Evolutionary conservation across 2,329 filamentous ascomycete genomes (phyloP), one percentile per base, ranked within the genome.

Genomic region (Claviceps pazoutovae): DNA sequence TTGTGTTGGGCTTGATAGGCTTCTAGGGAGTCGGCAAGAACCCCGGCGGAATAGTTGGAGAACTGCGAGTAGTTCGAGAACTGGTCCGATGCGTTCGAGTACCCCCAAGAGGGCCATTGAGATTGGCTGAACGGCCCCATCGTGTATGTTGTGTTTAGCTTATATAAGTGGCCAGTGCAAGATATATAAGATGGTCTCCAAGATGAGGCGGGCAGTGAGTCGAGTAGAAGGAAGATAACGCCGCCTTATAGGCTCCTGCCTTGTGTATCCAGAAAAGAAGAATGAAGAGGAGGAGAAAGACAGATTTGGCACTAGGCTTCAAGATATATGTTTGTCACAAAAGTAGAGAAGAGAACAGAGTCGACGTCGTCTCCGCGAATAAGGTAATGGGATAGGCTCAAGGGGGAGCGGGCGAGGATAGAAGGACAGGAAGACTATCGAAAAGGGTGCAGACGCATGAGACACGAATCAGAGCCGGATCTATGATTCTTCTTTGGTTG

Each of bases 21-120:
- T 23, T 69, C 67, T 60, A 70, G 63, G 26, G 66, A 68, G 47
- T 69, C 67, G 49, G 66, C 63, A 16, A 69, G 61, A 49, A 68
- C 69, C 16, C 62, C 53, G 9, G 30, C 9, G 14, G 65, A 56
- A 57, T 68, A 68, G 45, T 60, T 64, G n/a, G 63, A 57, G 37
- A 63, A 53, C 43, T 65, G 65, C 13, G 61, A 53, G 54, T 67
- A 69, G 49, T 59, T 57, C 23, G 63, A 49, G 52, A 62, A 69
- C 3, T 61, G 57, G 51, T 62, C 61, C 51, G 56, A 51, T 49
- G 59, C 54, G 46, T 56, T 59, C 47, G 63, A 56, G 53, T 66
- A 69, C 11, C 60, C 56, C 67, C 67, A 69, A 34, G 61, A 57
- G 36, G 65, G 53, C 67, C 67, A 69, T 52, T 67, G 63, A 16